Evolutionary conservation across 306 rosid genomes (phyloP), one percentile per base, ranked within the genome.

Genomic region (Malus fusca): DNA sequence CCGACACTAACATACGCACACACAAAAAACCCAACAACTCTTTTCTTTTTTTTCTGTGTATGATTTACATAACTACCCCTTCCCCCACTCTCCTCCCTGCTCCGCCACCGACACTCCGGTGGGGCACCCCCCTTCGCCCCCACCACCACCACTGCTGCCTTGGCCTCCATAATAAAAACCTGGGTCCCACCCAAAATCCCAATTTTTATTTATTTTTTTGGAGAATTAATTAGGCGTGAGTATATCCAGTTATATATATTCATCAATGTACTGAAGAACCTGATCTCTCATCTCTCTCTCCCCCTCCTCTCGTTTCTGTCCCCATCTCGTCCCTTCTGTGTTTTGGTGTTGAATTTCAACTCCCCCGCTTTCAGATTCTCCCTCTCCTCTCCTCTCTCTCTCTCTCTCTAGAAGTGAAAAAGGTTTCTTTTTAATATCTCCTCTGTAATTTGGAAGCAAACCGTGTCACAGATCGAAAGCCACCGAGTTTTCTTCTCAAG

Each of bases 291-390:
- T 13, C 5, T 12, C 1, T n/a, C 42, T 28, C 66, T 14, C 25
- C 23, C 53, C 28, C 13, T 11, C 48, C 48, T 43, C 48, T 1
- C 3, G 43, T 73, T 63, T 44, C 23, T 55, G 74, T 78, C 63
- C 21, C 31, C 30, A 37, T 80, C 87, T 75, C 56, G 72, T 64
- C 69, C 22, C 78, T 8, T 31, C 74, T 80, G 48, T 26, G 33
- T 31, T 74, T 15, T 43, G 4, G 35, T n/a, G 65, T 80, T 72
- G 80, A 84, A 72, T 51, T 79, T 73, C 80, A 64, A 79, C 78
- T 15, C 21, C 28, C 26, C 78, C 75, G 31, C 78, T 62, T 61
- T 56, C 71, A 53, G 80, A 84, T 84, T 82, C 85, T 77, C 48
- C 48, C 7, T 30, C 14, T 15, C 4, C 53, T 48, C 53, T 5